These are phyloP conservation scores for Populus hybrid DNA, from an alignment of 441 rosid genomes.

Conservation along the genomic window DNA sequence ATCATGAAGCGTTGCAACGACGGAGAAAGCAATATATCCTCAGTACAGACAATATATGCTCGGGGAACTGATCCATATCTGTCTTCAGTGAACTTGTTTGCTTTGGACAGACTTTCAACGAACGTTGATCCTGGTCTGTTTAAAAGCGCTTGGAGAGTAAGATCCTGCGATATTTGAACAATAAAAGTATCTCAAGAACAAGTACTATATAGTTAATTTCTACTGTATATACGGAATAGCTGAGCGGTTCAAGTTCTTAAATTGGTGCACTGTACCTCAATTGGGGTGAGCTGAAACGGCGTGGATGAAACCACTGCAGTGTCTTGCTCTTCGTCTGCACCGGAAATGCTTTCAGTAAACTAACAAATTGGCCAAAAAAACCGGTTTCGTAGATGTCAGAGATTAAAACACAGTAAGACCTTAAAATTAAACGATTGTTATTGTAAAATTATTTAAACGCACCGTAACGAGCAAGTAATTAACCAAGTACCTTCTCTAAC, in stretches of 20 bases:
- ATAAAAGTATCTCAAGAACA: background rate
- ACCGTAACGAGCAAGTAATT: no score
- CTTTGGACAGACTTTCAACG: background rate
- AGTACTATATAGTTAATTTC: background rate
- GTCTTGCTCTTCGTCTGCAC: no score
- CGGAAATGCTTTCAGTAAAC: background rate
- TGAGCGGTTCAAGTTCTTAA: background rate
- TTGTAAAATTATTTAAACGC: no score
- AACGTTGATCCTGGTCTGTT: background rate
- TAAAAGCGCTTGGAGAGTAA: background rate
- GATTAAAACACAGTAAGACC: no score
- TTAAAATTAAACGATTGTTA: no score
- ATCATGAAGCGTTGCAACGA: background rate
- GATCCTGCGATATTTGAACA: background rate
- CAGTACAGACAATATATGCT: background rate
- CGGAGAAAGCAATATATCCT: background rate
- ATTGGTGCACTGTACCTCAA: background rate
- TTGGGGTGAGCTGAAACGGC: background rate
- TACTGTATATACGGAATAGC: background rate
- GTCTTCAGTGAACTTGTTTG: background rate
- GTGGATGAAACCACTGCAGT: background rate
- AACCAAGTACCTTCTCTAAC: no score
- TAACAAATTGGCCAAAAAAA: background rate
- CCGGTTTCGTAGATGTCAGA: background rate
- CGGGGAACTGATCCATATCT: background rate